A percentile compares a stretch with the other conserved stretches of the same genome.
Conservation (phyloP, 257 asterid genomes). For the Sherardia arvensis region DNA sequence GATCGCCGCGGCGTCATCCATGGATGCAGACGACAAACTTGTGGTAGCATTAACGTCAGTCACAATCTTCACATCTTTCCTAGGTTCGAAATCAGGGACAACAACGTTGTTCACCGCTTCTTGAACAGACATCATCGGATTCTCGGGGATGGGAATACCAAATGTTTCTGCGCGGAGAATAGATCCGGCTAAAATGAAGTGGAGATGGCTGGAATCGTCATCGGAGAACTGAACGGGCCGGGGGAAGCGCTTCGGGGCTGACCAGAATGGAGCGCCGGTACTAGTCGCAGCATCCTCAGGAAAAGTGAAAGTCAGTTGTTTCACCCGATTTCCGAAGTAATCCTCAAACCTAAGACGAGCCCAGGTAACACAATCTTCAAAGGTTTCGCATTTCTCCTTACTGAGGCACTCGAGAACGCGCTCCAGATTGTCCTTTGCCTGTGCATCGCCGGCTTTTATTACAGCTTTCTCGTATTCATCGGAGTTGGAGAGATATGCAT, state of each 20-base stretch:
- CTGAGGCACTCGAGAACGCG: slow-evolving; percentile 70
- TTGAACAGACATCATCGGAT: slow-evolving; percentile 64
- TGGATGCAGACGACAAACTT: slow-evolving; percentile 62
- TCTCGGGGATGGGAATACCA: slow-evolving; percentile 65
- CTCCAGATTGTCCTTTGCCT: slow-evolving; percentile 81
- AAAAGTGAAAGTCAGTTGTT: slow-evolving; percentile 72
- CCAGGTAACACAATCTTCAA: slow-evolving; percentile 76
- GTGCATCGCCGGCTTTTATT: slow-evolving; percentile 88
- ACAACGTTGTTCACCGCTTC: no score
- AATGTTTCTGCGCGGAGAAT: slow-evolving; percentile 74
- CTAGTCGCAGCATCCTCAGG: slow-evolving; percentile 86
- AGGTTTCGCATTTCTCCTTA: slow-evolving; percentile 62
- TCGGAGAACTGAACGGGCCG: slow-evolving; percentile 56
- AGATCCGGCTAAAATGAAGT: slow-evolving; percentile 66
- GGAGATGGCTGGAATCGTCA: slow-evolving; percentile 73
- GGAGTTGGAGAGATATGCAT: slow-evolving; percentile 70
- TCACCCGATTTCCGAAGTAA: slow-evolving; percentile 63
- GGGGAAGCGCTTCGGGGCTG: slow-evolving; percentile 94
- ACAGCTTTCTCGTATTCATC: slow-evolving; percentile 57
- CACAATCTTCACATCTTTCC: slow-evolving; percentile 50
- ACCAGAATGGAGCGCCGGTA: slow-evolving; percentile 88
- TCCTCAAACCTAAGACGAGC: slow-evolving; percentile 86
- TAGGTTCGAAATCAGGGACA: slow-evolving; percentile 67
- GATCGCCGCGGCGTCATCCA: slow-evolving; percentile 75
- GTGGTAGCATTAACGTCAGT: slow-evolving; percentile 84